phyloP scores from a whole-genome alignment of 345 rosid genomes.

The Aurinia saxatilis region DNA sequence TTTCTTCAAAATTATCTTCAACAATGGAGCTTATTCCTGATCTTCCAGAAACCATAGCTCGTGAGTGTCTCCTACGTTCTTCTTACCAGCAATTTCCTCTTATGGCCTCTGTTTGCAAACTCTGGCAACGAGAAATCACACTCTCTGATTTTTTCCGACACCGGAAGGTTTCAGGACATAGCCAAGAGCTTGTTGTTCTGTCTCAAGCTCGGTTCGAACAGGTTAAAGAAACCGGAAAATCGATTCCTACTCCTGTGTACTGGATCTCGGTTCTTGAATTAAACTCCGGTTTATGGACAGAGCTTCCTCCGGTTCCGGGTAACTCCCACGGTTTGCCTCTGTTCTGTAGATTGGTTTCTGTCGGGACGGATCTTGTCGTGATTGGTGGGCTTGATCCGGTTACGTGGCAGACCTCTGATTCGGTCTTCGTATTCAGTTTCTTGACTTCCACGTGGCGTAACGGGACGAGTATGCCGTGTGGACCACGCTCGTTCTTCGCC shows the following conservation, averaged over 20 bases:
- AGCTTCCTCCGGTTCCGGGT: constrained; percentile 47
- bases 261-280: constrained; percentile 47
- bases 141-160: constrained; percentile 38
- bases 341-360: constrained; percentile 54
- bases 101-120: constrained; percentile 43
- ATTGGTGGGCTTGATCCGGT: constrained; percentile 70
- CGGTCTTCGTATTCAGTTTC: constrained; percentile 47
- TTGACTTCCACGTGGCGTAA: constrained; percentile 52
- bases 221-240: constrained; percentile 15
- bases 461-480: constrained; percentile 66
- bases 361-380: constrained; percentile 57
- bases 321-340: constrained; percentile 43
- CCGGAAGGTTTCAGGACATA: constrained; percentile 25
- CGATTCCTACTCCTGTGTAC: constrained; percentile 28
- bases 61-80: constrained; percentile 49
- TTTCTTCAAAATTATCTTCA: too few species aligned
- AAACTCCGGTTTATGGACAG: constrained; percentile 45
- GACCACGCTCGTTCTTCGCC: constrained; percentile 49
- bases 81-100: constrained; percentile 32
- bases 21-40: constrained; percentile 60
- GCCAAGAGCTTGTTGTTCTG: constrained; percentile 48
- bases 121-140: constrained; percentile 48
- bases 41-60: constrained; percentile 50
- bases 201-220: constrained; percentile 48
- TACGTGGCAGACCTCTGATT: constrained; percentile 45